phyloP scores from a whole-genome alignment of 1,284 basidiomycete genomes.

The Taiwanofungus camphoratus region DNA sequence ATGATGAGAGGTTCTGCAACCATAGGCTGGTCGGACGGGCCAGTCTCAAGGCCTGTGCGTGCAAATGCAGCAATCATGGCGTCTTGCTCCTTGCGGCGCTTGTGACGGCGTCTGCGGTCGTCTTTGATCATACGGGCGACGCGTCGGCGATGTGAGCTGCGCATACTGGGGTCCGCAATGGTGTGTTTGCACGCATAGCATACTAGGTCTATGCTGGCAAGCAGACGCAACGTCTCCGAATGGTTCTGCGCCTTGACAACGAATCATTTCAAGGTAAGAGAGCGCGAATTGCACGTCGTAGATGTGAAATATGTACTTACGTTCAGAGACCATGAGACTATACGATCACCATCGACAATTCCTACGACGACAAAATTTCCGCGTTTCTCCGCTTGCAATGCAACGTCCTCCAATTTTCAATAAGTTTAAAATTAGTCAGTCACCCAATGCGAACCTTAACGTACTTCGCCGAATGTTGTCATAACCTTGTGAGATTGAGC shows the following conservation, averaged over 20 bases:
- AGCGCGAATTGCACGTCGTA: constrained; percentile 2
- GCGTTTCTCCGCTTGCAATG: constrained; percentile 75
- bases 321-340: constrained; percentile 81
- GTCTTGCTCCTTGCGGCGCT: constrained; percentile 74
- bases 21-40: constrained; percentile 5
- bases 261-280: constrained; percentile 3
- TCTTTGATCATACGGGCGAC: constrained; percentile 75
- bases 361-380: constrained; percentile 80
- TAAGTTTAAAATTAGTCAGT: too few species aligned
- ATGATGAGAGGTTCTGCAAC: too few species aligned
- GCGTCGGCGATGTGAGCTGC: constrained; percentile 57
- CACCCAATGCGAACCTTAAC: too few species aligned
- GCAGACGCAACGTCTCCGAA: constrained; percentile 69
- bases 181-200: constrained; percentile 69
- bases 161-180: constrained; percentile 54
- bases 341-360: constrained; percentile 61
- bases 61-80: constrained; percentile 73
- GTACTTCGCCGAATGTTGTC: constrained; percentile 65
- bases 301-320: constrained; percentile 33
- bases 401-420: constrained; percentile 59
- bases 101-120: constrained; percentile 71
- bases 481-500: constrained; percentile 61
- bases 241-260: constrained; percentile 62
- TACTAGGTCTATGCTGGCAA: constrained; percentile 76
- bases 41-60: constrained; percentile 44